These are phyloP conservation scores for Colletotrichum musicola DNA, from an alignment of 2,329 filamentous ascomycete genomes.

Conservation along the genomic window DNA sequence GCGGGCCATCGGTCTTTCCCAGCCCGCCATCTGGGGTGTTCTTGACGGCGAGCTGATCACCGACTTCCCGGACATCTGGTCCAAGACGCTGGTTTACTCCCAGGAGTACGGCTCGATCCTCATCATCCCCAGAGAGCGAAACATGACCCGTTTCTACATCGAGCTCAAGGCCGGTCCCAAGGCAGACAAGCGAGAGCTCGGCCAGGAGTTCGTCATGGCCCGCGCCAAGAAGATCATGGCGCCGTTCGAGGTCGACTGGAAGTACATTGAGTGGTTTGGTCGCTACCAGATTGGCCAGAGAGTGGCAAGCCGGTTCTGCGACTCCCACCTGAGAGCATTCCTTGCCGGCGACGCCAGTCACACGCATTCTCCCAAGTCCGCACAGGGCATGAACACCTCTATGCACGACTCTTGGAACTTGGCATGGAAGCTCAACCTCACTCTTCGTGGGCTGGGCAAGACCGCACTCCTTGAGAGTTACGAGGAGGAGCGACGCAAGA, in stretches of 20 bases:
- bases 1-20: slow-evolving; percentile 68
- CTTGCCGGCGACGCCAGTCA: slow-evolving; percentile 79
- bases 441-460: slow-evolving; percentile 68
- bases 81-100: slow-evolving; percentile 77
- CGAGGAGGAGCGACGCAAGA: slow-evolving; percentile 72
- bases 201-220: slow-evolving; percentile 78
- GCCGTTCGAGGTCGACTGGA: slow-evolving; percentile 69
- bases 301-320: slow-evolving; percentile 77
- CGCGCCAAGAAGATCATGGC: slow-evolving; percentile 72
- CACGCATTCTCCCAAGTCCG: slow-evolving; percentile 79
- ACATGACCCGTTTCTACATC: slow-evolving; percentile 76
- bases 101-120: slow-evolving; percentile 77
- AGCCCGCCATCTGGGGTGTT: slow-evolving; percentile 74
- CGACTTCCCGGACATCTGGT: slow-evolving; percentile 81
- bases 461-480: slow-evolving; percentile 70
- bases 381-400: slow-evolving; percentile 75
- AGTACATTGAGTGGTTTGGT: slow-evolving; percentile 77
- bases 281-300: slow-evolving; percentile 79
- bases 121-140: slow-evolving; percentile 80
- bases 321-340: slow-evolving; percentile 73
- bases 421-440: slow-evolving; percentile 64
- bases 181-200: slow-evolving; percentile 56
- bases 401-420: slow-evolving; percentile 74
- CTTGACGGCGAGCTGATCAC: slow-evolving; percentile 78
- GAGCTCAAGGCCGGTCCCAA: slow-evolving; percentile 64